Conservation (phyloP, 2,329 filamentous ascomycete species). For the Leptographium flavum region DNA sequence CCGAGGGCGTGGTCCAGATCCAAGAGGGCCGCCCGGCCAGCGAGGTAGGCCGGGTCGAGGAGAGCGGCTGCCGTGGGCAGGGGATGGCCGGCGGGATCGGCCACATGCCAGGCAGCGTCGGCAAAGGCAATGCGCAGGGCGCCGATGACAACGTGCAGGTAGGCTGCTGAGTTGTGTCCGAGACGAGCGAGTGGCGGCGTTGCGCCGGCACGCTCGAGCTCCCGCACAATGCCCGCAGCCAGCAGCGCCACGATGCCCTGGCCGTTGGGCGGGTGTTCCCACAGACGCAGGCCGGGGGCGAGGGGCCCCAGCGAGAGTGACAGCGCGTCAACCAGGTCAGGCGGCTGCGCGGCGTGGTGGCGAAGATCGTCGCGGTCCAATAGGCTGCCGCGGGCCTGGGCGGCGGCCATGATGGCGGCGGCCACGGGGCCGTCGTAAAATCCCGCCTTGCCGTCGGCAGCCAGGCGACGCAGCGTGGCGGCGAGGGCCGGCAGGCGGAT, state of each 20-base stretch:
- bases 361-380: conserved; percentile 67
- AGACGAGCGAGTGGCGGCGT: conserved; percentile 52
- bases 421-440: conserved; percentile 80
- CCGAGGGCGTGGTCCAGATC: conserved; percentile 44
- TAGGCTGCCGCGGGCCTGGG: conserved; percentile 58
- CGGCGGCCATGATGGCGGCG: conserved; percentile 62
- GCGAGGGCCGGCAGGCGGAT: conserved; percentile 72
- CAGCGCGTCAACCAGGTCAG: conserved; percentile 33
- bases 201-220: conserved; percentile 60
- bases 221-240: conserved; percentile 76
- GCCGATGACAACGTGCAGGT: conserved; percentile 75
- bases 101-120: conserved; percentile 76
- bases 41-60: conserved; percentile 56
- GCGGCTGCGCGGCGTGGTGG: conserved; percentile 41
- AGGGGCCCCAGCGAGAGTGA: conserved; percentile 71
- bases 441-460: conserved; percentile 64
- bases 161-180: conserved; percentile 68
- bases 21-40: conserved; percentile 48
- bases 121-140: conserved; percentile 80
- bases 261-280: conserved; percentile 93
- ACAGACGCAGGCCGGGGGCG: conserved; percentile 60
- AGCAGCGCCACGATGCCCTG: conserved; percentile 91
- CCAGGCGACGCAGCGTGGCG: conserved; percentile 63
- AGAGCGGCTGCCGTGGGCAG: conserved; percentile 23
- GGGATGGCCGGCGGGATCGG: conserved; percentile 52